Evolutionary conservation across 139 green algal genomes (phyloP), one percentile per base, ranked within the genome.

Genomic region (Micractinium conductrix): DNA sequence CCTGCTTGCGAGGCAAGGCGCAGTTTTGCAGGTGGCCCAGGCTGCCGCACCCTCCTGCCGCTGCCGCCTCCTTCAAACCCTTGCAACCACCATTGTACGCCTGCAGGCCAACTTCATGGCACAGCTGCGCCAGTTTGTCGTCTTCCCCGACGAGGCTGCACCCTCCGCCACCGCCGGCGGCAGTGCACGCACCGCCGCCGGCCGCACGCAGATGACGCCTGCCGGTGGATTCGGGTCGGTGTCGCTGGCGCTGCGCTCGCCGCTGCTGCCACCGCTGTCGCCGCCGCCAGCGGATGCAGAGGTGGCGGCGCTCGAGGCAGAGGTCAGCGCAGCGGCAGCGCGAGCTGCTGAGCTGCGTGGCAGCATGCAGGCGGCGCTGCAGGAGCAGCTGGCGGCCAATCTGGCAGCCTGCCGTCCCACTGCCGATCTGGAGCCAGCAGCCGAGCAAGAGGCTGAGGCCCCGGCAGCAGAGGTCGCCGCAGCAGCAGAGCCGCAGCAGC

Each of bases 281-380:
- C 84, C 84, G 33, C 84, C 76, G 45, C 84, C 75, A 26, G 70
- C 17, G n/a, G 84, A 88, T 42, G 71, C 43, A 53, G 84, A 88
- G 48, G 67, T 88, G 33, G 28, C 40, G 7, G 44, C 30, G 5
- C 60, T 88, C 28, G 84, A 88, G 69, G 35, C 33, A 9, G 40
- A 80, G 44, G 76, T 88, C 38, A n/a, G 58, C 17, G 60, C 40
- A 3, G 45, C 78, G 19, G 65, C 84, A 30, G 44, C 37, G 17
- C 44, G 78, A 3, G 65, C 85, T 33, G 76, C 78, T n/a, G 38
- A 83, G 38, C 50, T 89, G 48, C 68, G 85, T 14, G 33, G 44
- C 43, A 80, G 62, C 35, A 89, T 89, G 85, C 85, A 86, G 67
- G 38, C 53, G 12, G 28, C 28, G 53, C 37, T 89, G 53, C 85